Evolutionary conservation across 306 rosid species (phyloP), one percentile per base, ranked within the genome.

Genomic region (Pterocarpus santalinus): DNA sequence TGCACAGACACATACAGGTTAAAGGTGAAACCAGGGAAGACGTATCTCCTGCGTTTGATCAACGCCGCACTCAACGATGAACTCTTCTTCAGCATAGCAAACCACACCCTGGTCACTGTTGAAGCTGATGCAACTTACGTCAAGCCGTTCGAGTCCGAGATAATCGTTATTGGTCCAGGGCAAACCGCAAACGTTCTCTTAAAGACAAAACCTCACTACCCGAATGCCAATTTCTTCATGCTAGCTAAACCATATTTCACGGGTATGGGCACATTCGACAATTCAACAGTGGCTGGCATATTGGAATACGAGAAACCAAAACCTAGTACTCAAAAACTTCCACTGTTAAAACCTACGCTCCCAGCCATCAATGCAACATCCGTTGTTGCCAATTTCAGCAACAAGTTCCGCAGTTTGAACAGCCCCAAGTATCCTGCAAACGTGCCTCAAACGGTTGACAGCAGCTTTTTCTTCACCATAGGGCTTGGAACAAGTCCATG

Each of bases 1-100:
- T 55, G 36, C 8, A 11, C 82, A 86, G 94, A 89, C 49, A 93
- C 92, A 13, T 89, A 75, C 68, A 91, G 16, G 84, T 73, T 93
- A 39, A 91, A 81, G 70, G 97, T 91, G 82, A 87, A 88, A 82
- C 84, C 97, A 13, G 92, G 95, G 17, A 92, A 90, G 75, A 89
- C 89, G 17, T 92, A 92, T 69, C 90, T 92, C 33, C 85, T 92
- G 8, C 93, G 97, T 3, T n/a, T 92, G 65, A 85, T 92, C 89
- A 92, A 89, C 64, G 92, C 97, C 69, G 95, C 97, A 73, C 87
- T 92, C 88, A 92, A 92, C 80, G 92, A 88, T 2, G 95, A 92
- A n/a, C 87, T 93, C 53, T 90, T 93, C 64, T 88, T 93, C 86
- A 85, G 86, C 83, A 93, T 91, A 22, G 97, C 97, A n/a, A 91